Base-by-base conservation (phyloP, 2,329 filamentous ascomycete species). In the Biscogniauxia marginata region DNA sequence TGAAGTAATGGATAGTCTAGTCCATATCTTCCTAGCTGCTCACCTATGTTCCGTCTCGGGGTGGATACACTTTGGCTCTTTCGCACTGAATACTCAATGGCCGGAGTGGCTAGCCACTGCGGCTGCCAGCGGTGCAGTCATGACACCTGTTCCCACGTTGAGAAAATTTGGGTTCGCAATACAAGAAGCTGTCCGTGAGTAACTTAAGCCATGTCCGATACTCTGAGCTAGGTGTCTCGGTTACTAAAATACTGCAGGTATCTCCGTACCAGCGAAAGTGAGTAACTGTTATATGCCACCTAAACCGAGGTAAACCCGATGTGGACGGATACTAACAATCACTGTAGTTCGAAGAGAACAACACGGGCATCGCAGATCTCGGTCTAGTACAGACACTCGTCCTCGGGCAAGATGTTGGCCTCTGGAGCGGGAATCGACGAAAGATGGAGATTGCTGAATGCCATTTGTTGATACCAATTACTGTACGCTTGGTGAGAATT, bases 21-120 rank as follows among this genome's bases (percentile, higher is more conserved):
- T 86, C 11, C 82, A 87, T 57, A 80, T 83, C 58, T 88, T 83
- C 58, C 71, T 87, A 19, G 80, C 82, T 0, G 77, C 78, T 1
- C 82, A 86, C 46, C 73, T 77, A 22, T 79, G 84, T 48, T 77
- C 84, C 57, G 76, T 85, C 0, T 83, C 82, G 48, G 76, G 78
- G 47, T 88, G 80, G 76, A 80, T 89, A 55, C 86, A 89, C 69
- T 78, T 84, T 47, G 79, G 83, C 1, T 84, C 83, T 0, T 81
- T 88, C 43, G 78, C 76, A 1, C 75, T 85, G 7, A 82, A 82
- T 18, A 73, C 75, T 2, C 77, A 83, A 55, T 77, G 77, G 57
- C 80, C 84, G 0, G 84, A 87, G 61, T 82, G 86, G 70, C 73
- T 88, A 13, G 83, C 80, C 5, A 77, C 78, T n/a, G 79, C 84